phyloP scores from a whole-genome alignment of 139 green algal genomes.

The Chlamydomonas applanata region DNA sequence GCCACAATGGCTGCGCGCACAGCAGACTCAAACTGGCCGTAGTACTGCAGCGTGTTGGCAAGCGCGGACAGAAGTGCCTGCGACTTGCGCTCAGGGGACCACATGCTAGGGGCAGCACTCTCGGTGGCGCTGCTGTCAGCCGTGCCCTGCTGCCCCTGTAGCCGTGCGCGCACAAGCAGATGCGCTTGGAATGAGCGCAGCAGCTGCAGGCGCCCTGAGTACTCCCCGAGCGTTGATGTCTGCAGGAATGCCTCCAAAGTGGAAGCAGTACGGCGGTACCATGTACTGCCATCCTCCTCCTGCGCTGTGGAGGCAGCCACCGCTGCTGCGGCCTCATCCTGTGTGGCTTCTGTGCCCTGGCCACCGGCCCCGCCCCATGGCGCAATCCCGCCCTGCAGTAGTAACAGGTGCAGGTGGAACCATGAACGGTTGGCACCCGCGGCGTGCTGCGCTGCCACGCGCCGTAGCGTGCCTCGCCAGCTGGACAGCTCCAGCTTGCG shows the following conservation, averaged over 20 bases:
- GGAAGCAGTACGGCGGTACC: conserved; percentile 34
- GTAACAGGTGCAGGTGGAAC: conserved; percentile 90
- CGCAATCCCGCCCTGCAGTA: conserved; percentile 13
- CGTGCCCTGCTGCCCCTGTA: not conserved
- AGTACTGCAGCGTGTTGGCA: conserved; percentile 80
- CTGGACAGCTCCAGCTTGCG: conserved; percentile 82
- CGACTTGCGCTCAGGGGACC: not conserved
- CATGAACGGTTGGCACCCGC: conserved; percentile 68
- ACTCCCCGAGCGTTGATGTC: conserved; percentile 87
- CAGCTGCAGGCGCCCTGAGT: conserved; percentile 71
- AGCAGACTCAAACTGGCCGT: conserved; percentile 71
- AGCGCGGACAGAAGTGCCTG: conserved; percentile 46
- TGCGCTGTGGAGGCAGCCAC: too few relatives aligned
- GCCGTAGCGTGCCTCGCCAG: conserved; percentile 75
- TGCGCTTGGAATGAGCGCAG: conserved; percentile 59
- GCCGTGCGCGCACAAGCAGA: conserved; percentile 28
- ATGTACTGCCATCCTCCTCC: conserved; percentile 5
- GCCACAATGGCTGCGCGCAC: conserved; percentile 55
- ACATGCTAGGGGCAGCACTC: not conserved
- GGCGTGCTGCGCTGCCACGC: conserved; percentile 44
- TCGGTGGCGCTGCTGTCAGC: not conserved
- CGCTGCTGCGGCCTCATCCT: too few relatives aligned
- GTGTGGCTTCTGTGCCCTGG: too few relatives aligned
- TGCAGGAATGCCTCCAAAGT: conserved; percentile 90
- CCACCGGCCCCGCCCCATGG: not conserved